phyloP scores from a whole-genome alignment of 1,284 basidiomycete species.

The Apiotrichum sp. region DNA sequence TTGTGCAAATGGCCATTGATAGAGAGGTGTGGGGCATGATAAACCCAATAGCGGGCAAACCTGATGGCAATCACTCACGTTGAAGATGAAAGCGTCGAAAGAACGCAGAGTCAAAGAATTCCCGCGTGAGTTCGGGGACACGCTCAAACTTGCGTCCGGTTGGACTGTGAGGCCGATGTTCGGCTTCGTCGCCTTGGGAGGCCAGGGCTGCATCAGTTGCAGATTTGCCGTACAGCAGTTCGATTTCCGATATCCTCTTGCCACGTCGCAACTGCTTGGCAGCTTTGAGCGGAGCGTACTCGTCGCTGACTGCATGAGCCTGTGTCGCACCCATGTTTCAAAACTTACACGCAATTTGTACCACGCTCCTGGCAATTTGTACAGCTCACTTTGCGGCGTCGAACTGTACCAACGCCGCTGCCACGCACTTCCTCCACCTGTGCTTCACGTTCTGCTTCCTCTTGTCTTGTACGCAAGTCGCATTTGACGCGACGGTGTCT shows the following conservation, averaged over 20 bases:
- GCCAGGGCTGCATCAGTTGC: slow-evolving; percentile 31
- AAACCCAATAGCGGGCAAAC: no score
- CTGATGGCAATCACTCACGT: slow-evolving; percentile 51
- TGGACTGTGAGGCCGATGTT: slow-evolving; percentile 13
- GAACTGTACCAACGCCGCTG: not conserved
- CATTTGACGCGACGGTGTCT: slow-evolving; percentile 63
- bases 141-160: slow-evolving; percentile 14
- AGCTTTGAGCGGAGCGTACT: slow-evolving; percentile 74
- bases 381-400: slow-evolving; percentile 51
- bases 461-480: slow-evolving; percentile 41
- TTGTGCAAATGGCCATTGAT: no score
- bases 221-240: slow-evolving; percentile 43
- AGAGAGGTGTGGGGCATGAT: no score
- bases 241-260: slow-evolving; percentile 73
- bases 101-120: slow-evolving; percentile 76
- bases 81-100: slow-evolving; percentile 74
- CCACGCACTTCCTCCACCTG: slow-evolving; percentile 7
- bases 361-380: slow-evolving; percentile 80
- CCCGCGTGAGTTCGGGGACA: slow-evolving; percentile 57
- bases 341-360: slow-evolving; percentile 72
- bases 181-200: slow-evolving; percentile 19
- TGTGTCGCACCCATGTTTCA: no score
- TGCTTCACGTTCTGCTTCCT: slow-evolving; percentile 22
- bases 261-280: slow-evolving; percentile 76
- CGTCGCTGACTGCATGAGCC: slow-evolving; percentile 55